Base-by-base conservation (phyloP, 2,329 filamentous ascomycete species). In the Lasiodiplodia sp. region DNA sequence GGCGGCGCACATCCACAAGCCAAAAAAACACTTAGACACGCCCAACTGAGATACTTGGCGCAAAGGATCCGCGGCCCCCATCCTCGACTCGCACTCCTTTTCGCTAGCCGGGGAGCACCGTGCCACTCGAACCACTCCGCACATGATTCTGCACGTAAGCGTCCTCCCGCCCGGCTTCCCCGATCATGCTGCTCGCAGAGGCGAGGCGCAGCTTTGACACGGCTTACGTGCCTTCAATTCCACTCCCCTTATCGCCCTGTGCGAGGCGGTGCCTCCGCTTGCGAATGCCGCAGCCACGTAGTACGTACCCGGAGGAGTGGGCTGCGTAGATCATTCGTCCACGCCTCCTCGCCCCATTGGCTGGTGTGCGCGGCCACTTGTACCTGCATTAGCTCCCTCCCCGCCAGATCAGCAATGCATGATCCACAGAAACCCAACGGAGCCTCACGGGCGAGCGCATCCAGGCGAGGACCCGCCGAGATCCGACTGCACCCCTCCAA, bases 81-180 rank as follows among this genome's bases (percentile, higher is more conserved):
- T 44, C 38, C 16, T n/a, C 40, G 6, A 47, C 40, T 47, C 40
- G 40, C 40, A 47, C 40, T 47, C 40, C 16, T 47, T 47, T 47
- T 18, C 18, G 28, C 28, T 28, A 28, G 28, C 28, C 28, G 28
- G 5, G 28, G 28, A 28, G 28, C 28, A 28, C 28, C 28, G 28
- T 28, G 28, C 28, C 28, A 28, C 28, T 28, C 28, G 28, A 28
- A 28, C 28, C 28, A 28, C 28, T 28, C 28, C n/a, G 40, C 40
- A 47, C 40, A 47, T 47, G 40, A 47, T 47, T 47, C 40, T 47
- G 40, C 40, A 47, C 40, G 40, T 47, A 47, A 47, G 40, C 40
- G 40, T 47, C 10, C 16, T 47, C 40, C 40, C 40, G 40, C n/a
- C 16, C 18, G 4, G n/a, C 16, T 44, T 18, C 40, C 18, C 40